These are phyloP conservation scores for Colletotrichum chlorophyti DNA, from an alignment of 2,329 filamentous ascomycete species.

Conservation along the genomic window DNA sequence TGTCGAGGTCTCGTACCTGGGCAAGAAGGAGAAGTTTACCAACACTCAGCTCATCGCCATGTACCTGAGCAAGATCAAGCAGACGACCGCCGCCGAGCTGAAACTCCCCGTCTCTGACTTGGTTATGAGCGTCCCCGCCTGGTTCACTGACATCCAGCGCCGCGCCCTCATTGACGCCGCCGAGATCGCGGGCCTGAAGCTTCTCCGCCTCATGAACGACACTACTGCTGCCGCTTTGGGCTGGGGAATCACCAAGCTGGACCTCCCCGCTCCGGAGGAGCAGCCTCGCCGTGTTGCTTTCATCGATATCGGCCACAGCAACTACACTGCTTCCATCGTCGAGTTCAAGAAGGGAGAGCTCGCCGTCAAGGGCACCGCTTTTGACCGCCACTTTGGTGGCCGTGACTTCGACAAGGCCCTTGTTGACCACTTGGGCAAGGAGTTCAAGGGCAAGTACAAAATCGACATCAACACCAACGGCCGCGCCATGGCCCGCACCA, in stretches of 20 bases:
- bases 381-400: slow-evolving; percentile 95
- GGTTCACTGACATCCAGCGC: slow-evolving; percentile 96
- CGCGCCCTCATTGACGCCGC: slow-evolving; percentile 88
- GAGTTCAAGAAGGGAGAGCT: slow-evolving; percentile 98
- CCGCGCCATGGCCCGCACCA: slow-evolving; percentile 87
- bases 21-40: slow-evolving; percentile 95
- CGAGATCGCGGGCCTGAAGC: slow-evolving; percentile 91
- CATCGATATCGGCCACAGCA: slow-evolving; percentile 94
- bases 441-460: slow-evolving; percentile 98
- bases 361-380: slow-evolving; percentile 89
- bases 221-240: slow-evolving; percentile 95
- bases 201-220: slow-evolving; percentile 95
- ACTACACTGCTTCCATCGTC: slow-evolving; percentile 92
- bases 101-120: slow-evolving; percentile 91
- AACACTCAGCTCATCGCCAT: slow-evolving; percentile 92
- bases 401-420: slow-evolving; percentile 96
- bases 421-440: slow-evolving; percentile 91
- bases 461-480: slow-evolving; percentile 91
- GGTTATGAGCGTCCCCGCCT: slow-evolving; percentile 91
- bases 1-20: slow-evolving; percentile 90
- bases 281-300: slow-evolving; percentile 90
- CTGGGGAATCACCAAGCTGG: slow-evolving; percentile 97
- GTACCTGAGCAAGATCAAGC: slow-evolving; percentile 94
- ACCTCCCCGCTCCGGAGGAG: slow-evolving; percentile 88
- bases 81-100: slow-evolving; percentile 85